Evolutionary conservation across 108 stramenopile species (phyloP).

Genomic region (Skeletonema marinoi): DNA sequence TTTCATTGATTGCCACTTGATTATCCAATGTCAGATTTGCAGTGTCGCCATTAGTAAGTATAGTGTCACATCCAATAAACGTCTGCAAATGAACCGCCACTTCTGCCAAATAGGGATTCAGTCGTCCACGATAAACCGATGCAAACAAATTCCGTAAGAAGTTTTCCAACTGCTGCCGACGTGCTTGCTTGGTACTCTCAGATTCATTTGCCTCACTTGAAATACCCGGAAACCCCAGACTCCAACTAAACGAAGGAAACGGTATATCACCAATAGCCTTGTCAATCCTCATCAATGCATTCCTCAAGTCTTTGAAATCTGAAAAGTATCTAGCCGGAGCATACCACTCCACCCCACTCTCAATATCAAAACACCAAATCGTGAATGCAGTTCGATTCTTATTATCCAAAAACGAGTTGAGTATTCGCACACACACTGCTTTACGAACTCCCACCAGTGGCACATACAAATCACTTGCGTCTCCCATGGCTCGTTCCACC

Average conservation of each 20-base stretch:
- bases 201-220: constrained; percentile 43
- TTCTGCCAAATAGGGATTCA: constrained; percentile 68
- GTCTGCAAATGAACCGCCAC: constrained; percentile 81
- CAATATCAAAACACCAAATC: constrained; percentile 84
- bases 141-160: constrained; percentile 67
- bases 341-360: constrained; percentile 82
- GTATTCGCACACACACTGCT: constrained; percentile 74
- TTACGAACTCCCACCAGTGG: constrained; percentile 79
- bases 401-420: constrained; percentile 73
- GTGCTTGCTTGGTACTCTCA: constrained; percentile 43
- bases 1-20: constrained; percentile 50
- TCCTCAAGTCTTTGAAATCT: constrained; percentile 79
- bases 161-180: constrained; percentile 62
- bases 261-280: constrained; percentile 54
- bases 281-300: constrained; percentile 45
- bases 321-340: constrained; percentile 80
- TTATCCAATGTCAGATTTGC: constrained; percentile 20
- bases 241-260: constrained; percentile 56
- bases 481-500: neutral
- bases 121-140: constrained; percentile 57
- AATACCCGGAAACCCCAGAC: constrained; percentile 18
- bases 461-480: constrained; percentile 52
- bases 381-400: constrained; percentile 69
- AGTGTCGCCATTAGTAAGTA: constrained; percentile 19
- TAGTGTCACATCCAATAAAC: constrained; percentile 76